Conservation (phyloP, 2,329 filamentous ascomycete species). For the Torrubiella hemipterigena region DNA sequence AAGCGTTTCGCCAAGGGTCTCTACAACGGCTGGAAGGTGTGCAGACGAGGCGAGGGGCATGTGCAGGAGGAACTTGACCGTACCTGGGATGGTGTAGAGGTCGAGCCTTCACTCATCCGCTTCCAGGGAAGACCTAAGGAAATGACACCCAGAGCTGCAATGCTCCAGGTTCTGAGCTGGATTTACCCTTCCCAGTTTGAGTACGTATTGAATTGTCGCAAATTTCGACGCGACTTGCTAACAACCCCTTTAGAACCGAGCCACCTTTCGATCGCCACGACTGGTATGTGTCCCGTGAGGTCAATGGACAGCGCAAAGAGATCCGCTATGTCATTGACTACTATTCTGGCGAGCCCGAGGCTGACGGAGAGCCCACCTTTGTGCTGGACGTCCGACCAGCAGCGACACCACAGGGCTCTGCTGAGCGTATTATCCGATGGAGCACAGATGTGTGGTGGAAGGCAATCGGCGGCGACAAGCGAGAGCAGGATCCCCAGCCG, state of each 20-base stretch:
- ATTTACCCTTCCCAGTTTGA: constrained; percentile 70
- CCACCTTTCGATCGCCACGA: constrained; percentile 95
- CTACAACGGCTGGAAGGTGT: constrained; percentile 58
- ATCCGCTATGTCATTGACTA: constrained; percentile 96
- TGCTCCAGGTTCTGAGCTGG: constrained; percentile 69
- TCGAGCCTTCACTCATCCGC: constrained; percentile 62
- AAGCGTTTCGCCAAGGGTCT: constrained; percentile 69
- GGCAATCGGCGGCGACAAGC: constrained; percentile 61
- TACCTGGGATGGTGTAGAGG: constrained; percentile 39
- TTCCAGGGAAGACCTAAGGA: constrained; percentile 88
- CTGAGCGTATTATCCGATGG: constrained; percentile 78
- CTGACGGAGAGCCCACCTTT: constrained; percentile 85
- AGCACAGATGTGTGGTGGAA: constrained; percentile 90
- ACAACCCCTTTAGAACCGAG: constrained; percentile 44
- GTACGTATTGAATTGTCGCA: constrained; percentile 31
- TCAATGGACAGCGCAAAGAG: constrained; percentile 58
- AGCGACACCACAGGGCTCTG: constrained; percentile 65
- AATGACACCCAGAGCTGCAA: constrained; percentile 79
- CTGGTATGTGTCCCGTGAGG: constrained; percentile 77
- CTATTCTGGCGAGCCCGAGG: constrained; percentile 73
- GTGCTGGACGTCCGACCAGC: constrained; percentile 90
- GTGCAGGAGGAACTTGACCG: constrained; percentile 29
- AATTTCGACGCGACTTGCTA: constrained; percentile 6
- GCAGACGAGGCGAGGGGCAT: constrained; percentile 61
- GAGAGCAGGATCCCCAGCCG: constrained; percentile 29